Evolutionary conservation across 352 stramenopile species (phyloP).

Genomic region (Phytophthora pinifolia): DNA sequence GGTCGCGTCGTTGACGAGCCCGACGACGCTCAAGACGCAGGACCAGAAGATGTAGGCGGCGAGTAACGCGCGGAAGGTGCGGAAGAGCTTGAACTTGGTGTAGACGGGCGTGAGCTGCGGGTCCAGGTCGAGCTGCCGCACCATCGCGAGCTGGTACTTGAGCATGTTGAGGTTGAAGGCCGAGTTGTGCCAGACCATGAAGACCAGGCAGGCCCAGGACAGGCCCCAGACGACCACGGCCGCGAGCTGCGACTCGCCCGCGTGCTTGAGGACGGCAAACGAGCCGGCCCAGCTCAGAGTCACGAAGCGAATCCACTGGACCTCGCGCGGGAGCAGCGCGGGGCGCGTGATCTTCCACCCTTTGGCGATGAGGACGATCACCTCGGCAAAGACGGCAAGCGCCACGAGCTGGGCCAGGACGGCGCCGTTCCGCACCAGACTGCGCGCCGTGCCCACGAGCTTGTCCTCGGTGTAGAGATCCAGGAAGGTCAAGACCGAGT

Average conservation of each 20-base stretch:
- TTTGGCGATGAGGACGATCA: slow-evolving; percentile 61
- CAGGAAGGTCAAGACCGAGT: slow-evolving; percentile 30
- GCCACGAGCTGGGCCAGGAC: slow-evolving; percentile 45
- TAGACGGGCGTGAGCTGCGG: slow-evolving; percentile 52
- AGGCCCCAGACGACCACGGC: slow-evolving; percentile 57
- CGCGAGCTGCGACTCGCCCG: slow-evolving; percentile 40
- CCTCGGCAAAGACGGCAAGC: slow-evolving; percentile 47
- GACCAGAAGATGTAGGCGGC: slow-evolving; percentile 57
- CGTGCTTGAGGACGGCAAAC: slow-evolving; percentile 42
- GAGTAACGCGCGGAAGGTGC: slow-evolving; percentile 46
- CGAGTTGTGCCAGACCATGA: slow-evolving; percentile 74
- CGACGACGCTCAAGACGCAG: slow-evolving; percentile 43
- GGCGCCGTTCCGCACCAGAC: slow-evolving; percentile 36
- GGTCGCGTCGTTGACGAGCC: slow-evolving; percentile 42
- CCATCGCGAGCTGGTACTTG: slow-evolving; percentile 61
- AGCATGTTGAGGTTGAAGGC: slow-evolving; percentile 75
- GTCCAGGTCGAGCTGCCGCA: slow-evolving; percentile 54
- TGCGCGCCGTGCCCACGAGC: slow-evolving; percentile 36
- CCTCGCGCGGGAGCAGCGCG: slow-evolving; percentile 41
- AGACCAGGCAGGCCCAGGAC: slow-evolving; percentile 54
- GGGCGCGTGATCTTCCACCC: slow-evolving; percentile 71
- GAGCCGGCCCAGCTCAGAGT: slow-evolving; percentile 52
- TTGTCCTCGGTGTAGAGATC: slow-evolving; percentile 35
- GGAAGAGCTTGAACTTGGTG: slow-evolving; percentile 69
- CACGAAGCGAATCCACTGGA: slow-evolving; percentile 61